These are phyloP conservation scores for Zalaria sp. DNA, from an alignment of 2,329 filamentous ascomycete species.

Conservation along the genomic window DNA sequence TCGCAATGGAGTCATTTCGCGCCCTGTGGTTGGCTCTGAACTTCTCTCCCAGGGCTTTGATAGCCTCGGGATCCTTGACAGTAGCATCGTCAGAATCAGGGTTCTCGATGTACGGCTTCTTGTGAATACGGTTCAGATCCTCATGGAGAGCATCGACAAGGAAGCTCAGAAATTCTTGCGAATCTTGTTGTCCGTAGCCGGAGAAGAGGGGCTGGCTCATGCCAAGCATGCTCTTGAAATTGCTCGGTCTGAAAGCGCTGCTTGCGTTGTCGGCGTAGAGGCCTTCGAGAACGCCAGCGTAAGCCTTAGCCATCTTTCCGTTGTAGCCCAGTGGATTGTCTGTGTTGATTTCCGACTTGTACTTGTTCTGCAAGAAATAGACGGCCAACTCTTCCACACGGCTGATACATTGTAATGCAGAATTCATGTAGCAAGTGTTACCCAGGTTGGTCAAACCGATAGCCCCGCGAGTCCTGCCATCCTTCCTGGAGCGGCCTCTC, in stretches of 20 bases:
- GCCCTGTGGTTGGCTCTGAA: conserved; percentile 87
- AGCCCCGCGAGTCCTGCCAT: conserved; percentile 57
- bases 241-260: conserved; percentile 59
- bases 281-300: conserved; percentile 59
- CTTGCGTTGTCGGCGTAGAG: conserved; percentile 59
- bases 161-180: conserved; percentile 92
- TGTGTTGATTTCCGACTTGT: conserved; percentile 68
- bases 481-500: conserved; percentile 55
- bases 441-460: conserved; percentile 82
- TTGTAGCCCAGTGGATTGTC: conserved; percentile 75
- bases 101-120: conserved; percentile 96
- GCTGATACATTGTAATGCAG: conserved; percentile 83
- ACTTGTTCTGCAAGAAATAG: conserved; percentile 66
- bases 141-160: conserved; percentile 89
- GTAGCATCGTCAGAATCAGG: conserved; percentile 96
- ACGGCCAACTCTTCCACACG: conserved; percentile 87
- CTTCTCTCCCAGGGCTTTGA: conserved; percentile 70
- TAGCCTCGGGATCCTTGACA: conserved; percentile 66
- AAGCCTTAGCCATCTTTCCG: conserved; percentile 75
- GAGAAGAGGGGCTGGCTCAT: conserved; percentile 74
- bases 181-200: conserved; percentile 92
- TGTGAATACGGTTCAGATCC: conserved; percentile 81
- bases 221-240: conserved; percentile 74
- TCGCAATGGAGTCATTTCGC: conserved; percentile 88
- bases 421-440: conserved; percentile 99